Percentiles rank a stretch among this genome's conserved stretches.
phyloP scores from a whole-genome alignment of 495 filamentous ascomycete genomes.

The Hyaloscypha hepaticicola region DNA sequence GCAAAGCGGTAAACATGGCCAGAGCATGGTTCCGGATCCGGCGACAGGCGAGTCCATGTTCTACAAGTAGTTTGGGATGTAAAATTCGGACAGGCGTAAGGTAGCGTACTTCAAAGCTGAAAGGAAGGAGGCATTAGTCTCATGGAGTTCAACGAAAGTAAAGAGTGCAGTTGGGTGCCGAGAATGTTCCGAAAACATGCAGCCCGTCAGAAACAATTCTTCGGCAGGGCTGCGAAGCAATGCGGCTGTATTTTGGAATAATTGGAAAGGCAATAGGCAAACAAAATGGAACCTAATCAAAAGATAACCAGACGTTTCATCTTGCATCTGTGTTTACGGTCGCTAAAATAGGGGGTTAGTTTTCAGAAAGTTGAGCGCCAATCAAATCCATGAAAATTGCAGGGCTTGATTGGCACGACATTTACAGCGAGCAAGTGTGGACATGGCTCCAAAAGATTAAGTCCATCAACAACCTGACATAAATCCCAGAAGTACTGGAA shows the following conservation, averaged over 20 bases:
- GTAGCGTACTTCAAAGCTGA: neutral
- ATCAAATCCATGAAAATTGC: neutral
- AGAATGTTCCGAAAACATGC: neutral
- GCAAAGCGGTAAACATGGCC: neutral
- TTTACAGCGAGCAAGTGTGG: neutral
- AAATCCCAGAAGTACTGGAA: neutral
- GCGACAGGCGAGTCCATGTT: neutral
- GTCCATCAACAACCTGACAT: neutral
- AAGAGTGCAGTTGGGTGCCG: too few species aligned
- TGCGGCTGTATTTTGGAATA: neutral
- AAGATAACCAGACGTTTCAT: neutral
- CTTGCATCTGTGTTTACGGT: neutral
- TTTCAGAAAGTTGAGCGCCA: neutral
- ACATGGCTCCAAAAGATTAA: neutral
- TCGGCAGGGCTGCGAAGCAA: neutral
- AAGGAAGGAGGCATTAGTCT: too few species aligned
- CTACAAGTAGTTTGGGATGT: neutral
- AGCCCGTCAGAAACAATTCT: neutral
- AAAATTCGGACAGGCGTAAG: neutral
- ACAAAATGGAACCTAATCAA: neutral
- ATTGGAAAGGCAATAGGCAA: neutral
- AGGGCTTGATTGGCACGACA: neutral
- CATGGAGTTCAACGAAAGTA: too few species aligned
- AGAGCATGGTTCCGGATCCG: neutral
- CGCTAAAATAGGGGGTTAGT: neutral